Evolutionary conservation across 352 stramenopile genomes (phyloP), one percentile per base, ranked within the genome.

Genomic region (Blastocystis hominis): DNA sequence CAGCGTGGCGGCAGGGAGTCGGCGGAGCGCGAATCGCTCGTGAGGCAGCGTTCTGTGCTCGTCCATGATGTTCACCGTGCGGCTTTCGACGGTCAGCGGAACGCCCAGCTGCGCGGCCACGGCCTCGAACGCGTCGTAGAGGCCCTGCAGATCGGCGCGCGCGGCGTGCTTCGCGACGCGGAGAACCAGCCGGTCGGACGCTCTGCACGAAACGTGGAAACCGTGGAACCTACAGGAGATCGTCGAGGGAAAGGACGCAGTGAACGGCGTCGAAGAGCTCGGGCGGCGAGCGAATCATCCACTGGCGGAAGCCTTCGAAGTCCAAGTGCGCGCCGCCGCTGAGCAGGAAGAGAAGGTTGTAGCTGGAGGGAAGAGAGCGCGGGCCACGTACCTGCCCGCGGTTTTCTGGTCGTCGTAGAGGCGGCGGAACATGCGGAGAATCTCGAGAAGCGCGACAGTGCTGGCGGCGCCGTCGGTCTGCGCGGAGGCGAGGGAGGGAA

Each of bases 281-380:
- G 34, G 76, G 76, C 15, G 40, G 34, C 9, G 20, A 54, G 34
- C 63, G 76, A 38, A 86, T 86, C 59, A 86, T 72, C 76, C 76
- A 86, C 63, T 86, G 76, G 36, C 76, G 59, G 36, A 75, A 86
- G 53, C 76, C 76, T n/a, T 86, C 76, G 53, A 47, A 76, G 53
- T 86, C 76, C 54, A 69, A 17, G 38, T 76, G 59, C 0, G 53
- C 56, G 9, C 76, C 76, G 34, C 63, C 66, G 47, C 59, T 86
- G 13, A 86, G 76, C 42, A 86, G 59, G 63, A 86, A 86, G 20
- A 70, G 40, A 1, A 86, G 47, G 42, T 86, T 86, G 5, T 24
- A 75, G 6, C 59, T 86, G 20, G 9, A n/a, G 20, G 24, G 4
- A 46, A 44, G 15, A 1, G 13, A 75, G 4, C n/a, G 6, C 15